These are phyloP conservation scores for Fusarium sp. DNA, from an alignment of 2,329 filamentous ascomycete species.

Conservation along the genomic window DNA sequence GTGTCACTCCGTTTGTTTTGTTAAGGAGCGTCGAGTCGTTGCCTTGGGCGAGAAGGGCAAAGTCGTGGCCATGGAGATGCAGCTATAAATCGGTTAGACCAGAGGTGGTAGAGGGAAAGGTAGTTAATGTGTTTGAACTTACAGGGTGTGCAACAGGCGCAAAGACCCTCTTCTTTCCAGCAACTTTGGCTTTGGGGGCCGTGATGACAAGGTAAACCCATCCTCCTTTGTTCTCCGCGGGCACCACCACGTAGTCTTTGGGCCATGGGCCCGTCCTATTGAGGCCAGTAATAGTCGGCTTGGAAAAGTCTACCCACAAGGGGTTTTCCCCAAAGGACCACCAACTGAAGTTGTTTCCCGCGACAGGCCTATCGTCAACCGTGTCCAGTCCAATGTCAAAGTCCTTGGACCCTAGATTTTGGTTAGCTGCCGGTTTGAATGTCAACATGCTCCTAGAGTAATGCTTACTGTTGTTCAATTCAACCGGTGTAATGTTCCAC, in stretches of 20 bases:
- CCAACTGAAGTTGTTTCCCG: background rate
- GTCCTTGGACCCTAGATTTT: background rate
- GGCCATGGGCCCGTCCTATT: background rate
- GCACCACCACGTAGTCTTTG: constrained; percentile 21
- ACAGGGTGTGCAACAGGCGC: constrained; percentile 15
- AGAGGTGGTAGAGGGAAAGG: background rate
- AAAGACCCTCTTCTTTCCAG: background rate
- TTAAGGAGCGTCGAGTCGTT: background rate
- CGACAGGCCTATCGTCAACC: background rate
- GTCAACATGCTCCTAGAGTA: background rate
- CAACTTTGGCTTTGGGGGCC: background rate
- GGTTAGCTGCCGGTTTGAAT: background rate
- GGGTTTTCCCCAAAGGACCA: constrained; percentile 1
- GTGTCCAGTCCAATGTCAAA: background rate
- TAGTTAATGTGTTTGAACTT: background rate
- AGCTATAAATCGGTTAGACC: background rate
- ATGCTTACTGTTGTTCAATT: background rate
- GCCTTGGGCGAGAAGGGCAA: constrained; percentile 19
- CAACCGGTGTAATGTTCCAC: background rate
- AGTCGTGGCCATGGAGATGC: constrained; percentile 26
- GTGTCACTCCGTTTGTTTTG: background rate
- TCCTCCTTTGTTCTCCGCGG: background rate
- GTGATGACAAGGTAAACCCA: constrained; percentile 29
- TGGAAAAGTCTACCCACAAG: constrained; percentile 25
- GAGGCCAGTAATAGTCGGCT: constrained; percentile 17